These are phyloP conservation scores for Torulaspora gathmanii DNA, from an alignment of 805 yeast species.

Conservation along the genomic window DNA sequence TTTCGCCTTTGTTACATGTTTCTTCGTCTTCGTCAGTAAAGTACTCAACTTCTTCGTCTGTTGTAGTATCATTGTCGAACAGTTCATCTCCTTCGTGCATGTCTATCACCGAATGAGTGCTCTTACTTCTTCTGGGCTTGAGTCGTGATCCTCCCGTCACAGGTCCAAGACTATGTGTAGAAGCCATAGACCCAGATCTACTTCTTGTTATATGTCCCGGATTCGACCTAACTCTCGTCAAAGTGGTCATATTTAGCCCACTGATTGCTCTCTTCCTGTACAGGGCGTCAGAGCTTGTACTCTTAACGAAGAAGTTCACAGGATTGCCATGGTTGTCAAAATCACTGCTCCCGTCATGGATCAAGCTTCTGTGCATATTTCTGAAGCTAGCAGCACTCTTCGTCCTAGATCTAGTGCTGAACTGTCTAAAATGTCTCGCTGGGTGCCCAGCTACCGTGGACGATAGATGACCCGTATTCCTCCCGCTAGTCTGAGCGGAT, in stretches of 20 bases:
- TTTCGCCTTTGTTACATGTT: constrained; percentile 3
- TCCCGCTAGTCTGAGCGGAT: constrained; percentile 11
- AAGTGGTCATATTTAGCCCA: constrained; percentile 33
- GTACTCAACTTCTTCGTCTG: constrained; percentile 42
- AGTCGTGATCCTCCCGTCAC: constrained; percentile 21
- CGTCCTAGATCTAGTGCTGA: constrained; percentile 32
- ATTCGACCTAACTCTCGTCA: constrained; percentile 27
- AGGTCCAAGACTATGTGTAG: constrained; percentile 8
- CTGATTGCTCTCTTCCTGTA: constrained; percentile 28
- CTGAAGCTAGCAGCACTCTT: constrained; percentile 34
- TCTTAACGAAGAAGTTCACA: constrained; percentile 21
- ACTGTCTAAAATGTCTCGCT: constrained; percentile 23
- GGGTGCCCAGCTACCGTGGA: constrained; percentile 14
- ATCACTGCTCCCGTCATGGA: constrained; percentile 25
- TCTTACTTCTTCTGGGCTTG: constrained; percentile 30
- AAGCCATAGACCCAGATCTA: constrained; percentile 11
- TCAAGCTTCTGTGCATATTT: constrained; percentile 27
- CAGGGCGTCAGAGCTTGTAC: constrained; percentile 32
- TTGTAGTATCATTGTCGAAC: constrained; percentile 22
- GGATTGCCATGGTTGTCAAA: constrained; percentile 8
- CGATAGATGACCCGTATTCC: constrained; percentile 8
- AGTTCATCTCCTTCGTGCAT: constrained; percentile 25
- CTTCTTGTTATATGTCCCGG: constrained; percentile 15
- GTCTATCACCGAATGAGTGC: constrained; percentile 30
- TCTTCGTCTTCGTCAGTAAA: constrained; percentile 37